Base-by-base conservation (phyloP, 805 yeast genomes). In the Hanseniaspora mollemarum region DNA sequence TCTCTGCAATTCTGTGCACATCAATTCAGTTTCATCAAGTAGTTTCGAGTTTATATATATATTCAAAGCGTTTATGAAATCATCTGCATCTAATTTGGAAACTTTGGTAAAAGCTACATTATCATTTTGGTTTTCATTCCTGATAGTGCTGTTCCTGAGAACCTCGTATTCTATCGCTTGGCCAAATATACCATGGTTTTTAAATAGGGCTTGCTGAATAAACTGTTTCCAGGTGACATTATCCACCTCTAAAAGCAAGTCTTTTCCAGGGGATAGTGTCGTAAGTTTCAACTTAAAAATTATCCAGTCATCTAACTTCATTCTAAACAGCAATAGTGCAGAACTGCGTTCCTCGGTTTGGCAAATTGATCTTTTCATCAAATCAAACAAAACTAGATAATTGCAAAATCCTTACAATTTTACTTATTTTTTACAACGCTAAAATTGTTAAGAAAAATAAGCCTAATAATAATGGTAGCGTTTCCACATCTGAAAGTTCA, bases 121-220 rank as follows among this genome's bases (percentile, higher is more conserved):
- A 15, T 16, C 25, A 19, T 9, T 24, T 16, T 40, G 24, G 4
- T 22, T 25, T 18, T 40, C 33, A 18, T 22, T 24, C 18, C 42
- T 35, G 8, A 22, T 52, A 13, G 59, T 62, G 5, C 59, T 56
- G 3, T 51, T 56, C 21, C 60, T 51, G 13, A 69, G 28, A n/a
- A 70, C 51, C 2, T 61, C 60, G 10, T 62, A 58, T 21, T 67
- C 71, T 1, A 68, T 60, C 1, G 70, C 66, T 39, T 63, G 64
- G 0, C 75, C 75, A 55, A 70, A 67, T 3, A 68, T 37, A 1
- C 75, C 75, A 55, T 69, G 71, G 5, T 66, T 61, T 19, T 63
- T 60, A 26, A 56, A 60, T 22, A 71, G 53, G 0, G 73, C 68
- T 35, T 57, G 59, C 22, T 58, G 58, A 4, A 70, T 54, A 60